Base-by-base conservation (phyloP, 2,329 filamentous ascomycete genomes). In the Gnomoniopsis sp. region DNA sequence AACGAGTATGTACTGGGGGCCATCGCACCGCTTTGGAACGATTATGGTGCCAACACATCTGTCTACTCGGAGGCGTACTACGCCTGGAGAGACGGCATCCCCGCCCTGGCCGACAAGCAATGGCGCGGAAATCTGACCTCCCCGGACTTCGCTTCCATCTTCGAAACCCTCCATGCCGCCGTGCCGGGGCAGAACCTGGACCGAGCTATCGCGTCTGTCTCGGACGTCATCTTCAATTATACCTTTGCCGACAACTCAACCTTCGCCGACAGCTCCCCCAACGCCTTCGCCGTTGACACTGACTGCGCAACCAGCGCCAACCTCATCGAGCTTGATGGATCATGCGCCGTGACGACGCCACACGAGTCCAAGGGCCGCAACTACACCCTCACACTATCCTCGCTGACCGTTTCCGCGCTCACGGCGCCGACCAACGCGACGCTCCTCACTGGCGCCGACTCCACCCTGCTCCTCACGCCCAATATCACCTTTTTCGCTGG, bases 351-450 rank as follows among this genome's bases (percentile, higher is more conserved):
- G 1, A 68, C 59, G 1, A 83, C 80, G 0, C 80, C 80, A 0
- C 66, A 82, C 10, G 68, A 68, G 0, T 80, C 78, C 36, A 86
- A 86, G 65, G 83, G 83, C 2, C 74, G 80, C 58, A 74, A 84
- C 64, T 86, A 86, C 67, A 83, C 78, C 0, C 73, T 86, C 1
- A 73, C 76, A 0, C 72, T 85, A 15, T 69, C 72, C 0, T 44
- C 23, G 2, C 63, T 81, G 6, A 69, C 64, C 17, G 43, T 75
- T 10, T 63, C 67, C n/a, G 65, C 70, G 1, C 69, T 75, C 1
- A 64, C 63, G 0, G 67, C 68, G 14, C 57, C 64, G 2, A 69
- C 65, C 2, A 74, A 75, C 34, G 74, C 73, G 0, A 75, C 70
- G 2, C 66, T 80, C 19, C 68, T 80, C n/a, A 66, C 70, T 1